Evolutionary conservation across 2,329 filamentous ascomycete species (phyloP), one percentile per base, ranked within the genome.

Genomic region (Xylariales sp.): DNA sequence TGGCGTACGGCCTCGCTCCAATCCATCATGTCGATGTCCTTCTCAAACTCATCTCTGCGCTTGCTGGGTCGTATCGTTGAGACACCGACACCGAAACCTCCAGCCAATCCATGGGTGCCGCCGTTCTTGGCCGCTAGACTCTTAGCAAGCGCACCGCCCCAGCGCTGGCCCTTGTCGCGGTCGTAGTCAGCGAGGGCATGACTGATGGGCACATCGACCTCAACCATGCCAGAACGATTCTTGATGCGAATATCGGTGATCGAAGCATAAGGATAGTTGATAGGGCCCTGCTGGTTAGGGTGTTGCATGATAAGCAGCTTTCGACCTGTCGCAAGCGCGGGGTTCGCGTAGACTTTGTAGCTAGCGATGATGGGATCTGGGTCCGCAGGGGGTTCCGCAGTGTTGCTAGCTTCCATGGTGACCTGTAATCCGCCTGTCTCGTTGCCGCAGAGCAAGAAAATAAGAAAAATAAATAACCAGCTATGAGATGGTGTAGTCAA

Each of bases 341-440:
- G 91, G 74, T 94, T 97, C 77, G 97, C 89, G 81, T 91, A 95
- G 79, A 98, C 89, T 77, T 93, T 88, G 86, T 97, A 98, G 69
- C 87, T 89, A 49, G 89, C 86, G 61, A 91, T 85, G 71, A 94
- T 85, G 62, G 92, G 91, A 76, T 94, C 92, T 23, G 86, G 79
- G 54, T 89, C 86, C 50, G 63, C 64, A 1, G 68, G 62, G 28
- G 54, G 3, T n/a, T 69, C 66, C 16, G 62, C 52, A 32, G 55
- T 55, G 18, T 62, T 68, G 36, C 71, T 68, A 63, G 49, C 49
- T 18, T 72, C 71, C 71, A 73, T 73, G 45, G 3, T 53, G 43
- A 3, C 1, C n/a, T 43, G 39, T 1, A 8, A 1, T 1, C 28
- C 54, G 39, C 32, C 7, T 28, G 2, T 3, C 12, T 10, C 23